Conservation (phyloP, 257 asterid species). For the Solanum ossicruentum region DNA sequence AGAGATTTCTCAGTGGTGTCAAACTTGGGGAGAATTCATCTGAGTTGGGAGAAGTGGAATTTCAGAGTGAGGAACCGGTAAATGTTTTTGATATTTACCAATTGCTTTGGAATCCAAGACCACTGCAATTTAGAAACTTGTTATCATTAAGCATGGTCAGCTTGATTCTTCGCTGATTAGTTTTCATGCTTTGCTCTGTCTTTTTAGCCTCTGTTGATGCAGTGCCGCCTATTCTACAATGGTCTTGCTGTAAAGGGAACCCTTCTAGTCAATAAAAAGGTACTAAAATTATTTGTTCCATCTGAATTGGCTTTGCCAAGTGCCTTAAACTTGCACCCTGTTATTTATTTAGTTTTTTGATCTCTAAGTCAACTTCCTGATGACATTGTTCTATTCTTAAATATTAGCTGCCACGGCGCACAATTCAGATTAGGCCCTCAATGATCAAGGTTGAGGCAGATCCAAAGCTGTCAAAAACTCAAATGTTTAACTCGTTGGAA, state of each 20-base stretch:
- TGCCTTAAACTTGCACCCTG: background rate
- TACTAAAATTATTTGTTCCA: slow-evolving; percentile 3
- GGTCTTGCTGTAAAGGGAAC: slow-evolving; percentile 90
- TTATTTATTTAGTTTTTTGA: background rate
- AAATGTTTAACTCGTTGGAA: slow-evolving; percentile 54
- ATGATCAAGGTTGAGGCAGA: slow-evolving; percentile 77
- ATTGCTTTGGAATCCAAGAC: background rate
- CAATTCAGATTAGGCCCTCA: slow-evolving; percentile 71
- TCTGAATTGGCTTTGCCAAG: background rate
- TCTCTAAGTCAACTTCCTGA: background rate
- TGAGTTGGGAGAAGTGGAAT: slow-evolving; percentile 15
- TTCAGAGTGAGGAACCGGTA: slow-evolving; percentile 40
- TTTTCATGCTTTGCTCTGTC: background rate
- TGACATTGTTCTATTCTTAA: background rate
- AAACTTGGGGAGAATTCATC: slow-evolving; percentile 5
- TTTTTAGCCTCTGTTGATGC: slow-evolving; percentile 75
- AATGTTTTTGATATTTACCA: background rate
- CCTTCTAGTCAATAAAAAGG: slow-evolving; percentile 64
- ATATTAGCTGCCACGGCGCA: slow-evolving; percentile 43
- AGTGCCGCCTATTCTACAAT: slow-evolving; percentile 60
- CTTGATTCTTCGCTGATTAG: background rate
- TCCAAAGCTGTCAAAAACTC: background rate
- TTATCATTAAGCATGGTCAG: background rate
- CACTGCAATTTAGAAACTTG: background rate
- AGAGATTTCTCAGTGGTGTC: background rate